Base-by-base conservation (phyloP, 257 asterid species). In the Gentiana dahurica region DNA sequence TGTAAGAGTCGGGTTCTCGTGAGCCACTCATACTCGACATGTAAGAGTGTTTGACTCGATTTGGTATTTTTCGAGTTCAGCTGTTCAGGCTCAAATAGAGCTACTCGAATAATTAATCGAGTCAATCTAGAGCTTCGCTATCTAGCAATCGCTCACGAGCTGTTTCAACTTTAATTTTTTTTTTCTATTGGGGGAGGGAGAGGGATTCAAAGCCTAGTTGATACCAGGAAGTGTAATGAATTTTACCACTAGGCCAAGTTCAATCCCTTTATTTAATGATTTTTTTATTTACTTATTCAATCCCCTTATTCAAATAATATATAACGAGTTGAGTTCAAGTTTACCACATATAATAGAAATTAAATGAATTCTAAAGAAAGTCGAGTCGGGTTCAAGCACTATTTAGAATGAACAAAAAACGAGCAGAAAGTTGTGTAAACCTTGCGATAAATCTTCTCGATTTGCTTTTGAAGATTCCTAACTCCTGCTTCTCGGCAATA, bases 401-500 rank as follows among this genome's bases (percentile, higher is more conserved):
- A 41, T 5, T 41, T 41, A 1, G 9, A 10, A 41, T 5, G 46
- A 4, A 36, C 24, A 4, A 55, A 37, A 38, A 5, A 36, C 5
- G 34, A 48, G 6, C 6, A 8, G 46, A 9, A 44, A 36, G 36
- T 12, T 44, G 34, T 51, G n/a, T 51, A 59, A 68, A 91, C 97
- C 99, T 92, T 92, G 69, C 97, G 79, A 60, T 92, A 92, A 68
- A 92, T 92, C 80, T 92, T 88, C 79, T 92, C 97, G 66, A 92
- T 92, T 70, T 92, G 99, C 91, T 92, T 92, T 69, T 92, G 99
- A 74, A 92, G 97, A 77, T 88, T 92, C 65, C 99, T 83, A 46
- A 92, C 99, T 55, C 99, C 99, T 2, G 97, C 95, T 81, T 92
- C 99, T 77, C 99, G 72, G 82, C 97, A 92, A 69, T 92, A 92